These are phyloP conservation scores for Chlamydomonas incerta DNA, from an alignment of 139 green algal species.

Conservation along the genomic window DNA sequence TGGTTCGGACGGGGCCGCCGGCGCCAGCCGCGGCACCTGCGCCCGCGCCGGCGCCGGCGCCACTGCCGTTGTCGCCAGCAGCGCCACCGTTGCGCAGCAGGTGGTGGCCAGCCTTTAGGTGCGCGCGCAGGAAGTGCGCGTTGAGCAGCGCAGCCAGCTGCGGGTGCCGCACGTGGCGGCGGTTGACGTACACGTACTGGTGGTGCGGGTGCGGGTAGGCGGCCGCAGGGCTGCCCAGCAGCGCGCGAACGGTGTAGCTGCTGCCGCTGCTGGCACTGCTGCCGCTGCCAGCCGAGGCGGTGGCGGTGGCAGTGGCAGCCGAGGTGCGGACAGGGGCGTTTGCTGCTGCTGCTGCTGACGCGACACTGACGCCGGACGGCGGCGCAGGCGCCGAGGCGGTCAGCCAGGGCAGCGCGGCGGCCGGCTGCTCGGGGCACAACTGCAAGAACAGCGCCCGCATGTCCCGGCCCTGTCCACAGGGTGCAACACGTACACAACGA, in stretches of 20 bases:
- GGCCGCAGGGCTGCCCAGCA: background rate
- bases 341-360: no score
- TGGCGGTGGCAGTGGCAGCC: background rate
- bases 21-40: background rate
- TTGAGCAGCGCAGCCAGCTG: constrained; percentile 23
- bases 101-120: background rate
- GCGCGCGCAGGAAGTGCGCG: constrained; percentile 9
- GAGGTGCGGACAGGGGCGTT: no score
- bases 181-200: constrained; percentile 41
- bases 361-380: no score
- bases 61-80: background rate
- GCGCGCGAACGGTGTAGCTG: background rate
- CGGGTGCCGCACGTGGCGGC: background rate
- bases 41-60: background rate
- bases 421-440: background rate
- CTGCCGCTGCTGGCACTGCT: background rate
- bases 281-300: no score
- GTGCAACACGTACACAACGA: no score
- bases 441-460: background rate
- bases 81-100: background rate
- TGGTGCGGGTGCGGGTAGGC: constrained; percentile 9
- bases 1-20: background rate
- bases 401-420: background rate
- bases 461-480: constrained; percentile 5
- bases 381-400: no score